Evolutionary conservation across 306 rosid species (phyloP).

Genomic region (Vigna mungo): DNA sequence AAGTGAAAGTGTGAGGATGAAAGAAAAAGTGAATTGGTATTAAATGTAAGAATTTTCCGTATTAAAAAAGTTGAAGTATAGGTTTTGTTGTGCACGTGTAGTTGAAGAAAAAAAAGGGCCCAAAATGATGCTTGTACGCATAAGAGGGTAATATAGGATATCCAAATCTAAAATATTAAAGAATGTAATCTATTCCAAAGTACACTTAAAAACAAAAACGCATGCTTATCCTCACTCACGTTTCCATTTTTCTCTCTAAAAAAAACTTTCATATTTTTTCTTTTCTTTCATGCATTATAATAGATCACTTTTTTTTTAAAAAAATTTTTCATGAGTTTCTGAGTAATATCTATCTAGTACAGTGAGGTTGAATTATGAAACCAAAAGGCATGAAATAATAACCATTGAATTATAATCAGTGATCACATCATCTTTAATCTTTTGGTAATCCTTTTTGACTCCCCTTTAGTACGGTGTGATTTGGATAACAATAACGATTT

Average conservation of each 20-base stretch:
- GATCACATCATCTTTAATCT: conserved; percentile 8
- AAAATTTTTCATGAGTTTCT: background rate
- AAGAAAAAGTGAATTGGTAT: conserved; percentile 36
- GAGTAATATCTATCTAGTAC: conserved; percentile 18
- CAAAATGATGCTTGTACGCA: conserved; percentile 61
- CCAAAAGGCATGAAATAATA: conserved; percentile 7
- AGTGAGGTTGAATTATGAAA: background rate
- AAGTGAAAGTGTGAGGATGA: conserved; percentile 36
- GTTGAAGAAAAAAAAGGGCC: conserved; percentile 46
- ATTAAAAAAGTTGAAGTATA: conserved; percentile 28
- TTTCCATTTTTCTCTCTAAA: conserved; percentile 41
- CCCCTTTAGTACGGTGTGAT: conserved; percentile 35
- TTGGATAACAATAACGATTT: conserved; percentile 20
- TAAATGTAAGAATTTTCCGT: conserved; percentile 32
- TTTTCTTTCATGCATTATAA: conserved; percentile 36
- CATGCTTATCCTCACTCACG: conserved; percentile 40
- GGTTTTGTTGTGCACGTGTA: conserved; percentile 44
- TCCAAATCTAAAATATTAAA: conserved; percentile 28
- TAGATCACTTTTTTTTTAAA: too few species aligned
- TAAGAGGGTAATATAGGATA: conserved; percentile 35
- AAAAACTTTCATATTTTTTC: conserved; percentile 17
- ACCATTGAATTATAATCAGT: background rate
- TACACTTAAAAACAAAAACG: conserved; percentile 42
- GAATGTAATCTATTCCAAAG: conserved; percentile 43
- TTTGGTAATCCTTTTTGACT: conserved; percentile 24